phyloP scores from a whole-genome alignment of 1,284 basidiomycete species.

The Ceratobasidium sp. region DNA sequence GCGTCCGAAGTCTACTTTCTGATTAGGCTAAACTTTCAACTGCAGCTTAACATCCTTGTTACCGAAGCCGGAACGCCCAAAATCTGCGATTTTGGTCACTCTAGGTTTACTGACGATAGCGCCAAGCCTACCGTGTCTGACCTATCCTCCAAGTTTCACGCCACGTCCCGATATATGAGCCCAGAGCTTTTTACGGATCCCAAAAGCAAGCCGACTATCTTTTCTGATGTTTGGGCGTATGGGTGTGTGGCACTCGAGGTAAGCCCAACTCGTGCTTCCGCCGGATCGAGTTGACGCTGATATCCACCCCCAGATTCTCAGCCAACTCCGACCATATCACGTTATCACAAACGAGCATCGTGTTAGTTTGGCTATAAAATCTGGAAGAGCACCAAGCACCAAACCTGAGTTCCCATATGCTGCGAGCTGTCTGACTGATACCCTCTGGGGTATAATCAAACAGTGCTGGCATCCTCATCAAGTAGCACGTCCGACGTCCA shows the following conservation, averaged over 20 bases:
- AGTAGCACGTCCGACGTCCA: neutral
- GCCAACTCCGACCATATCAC: conserved; percentile 37
- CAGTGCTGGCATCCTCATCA: conserved; percentile 26
- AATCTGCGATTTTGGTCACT: conserved; percentile 40
- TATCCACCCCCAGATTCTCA: neutral
- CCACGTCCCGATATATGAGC: conserved; percentile 38
- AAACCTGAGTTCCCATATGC: conserved; percentile 23
- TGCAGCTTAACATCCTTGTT: conserved; percentile 28
- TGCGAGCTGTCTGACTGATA: conserved; percentile 24
- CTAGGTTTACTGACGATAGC: conserved; percentile 1
- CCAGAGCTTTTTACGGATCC: conserved; percentile 24
- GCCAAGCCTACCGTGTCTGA: conserved; percentile 5
- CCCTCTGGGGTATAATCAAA: conserved; percentile 10
- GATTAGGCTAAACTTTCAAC: no score
- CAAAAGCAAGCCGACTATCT: neutral
- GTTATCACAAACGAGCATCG: conserved; percentile 32
- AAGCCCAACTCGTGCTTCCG: neutral
- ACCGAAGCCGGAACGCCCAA: conserved; percentile 19
- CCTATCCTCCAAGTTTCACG: conserved; percentile 27
- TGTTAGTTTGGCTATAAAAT: conserved; percentile 21
- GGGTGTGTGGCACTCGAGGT: conserved; percentile 40
- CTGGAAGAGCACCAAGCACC: conserved; percentile 6
- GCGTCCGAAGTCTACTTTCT: neutral
- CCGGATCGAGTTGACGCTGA: no score
- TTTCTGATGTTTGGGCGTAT: conserved; percentile 33